Evolutionary conservation across 257 asterid species (phyloP).

Genomic region (Leptodermis oblonga): DNA sequence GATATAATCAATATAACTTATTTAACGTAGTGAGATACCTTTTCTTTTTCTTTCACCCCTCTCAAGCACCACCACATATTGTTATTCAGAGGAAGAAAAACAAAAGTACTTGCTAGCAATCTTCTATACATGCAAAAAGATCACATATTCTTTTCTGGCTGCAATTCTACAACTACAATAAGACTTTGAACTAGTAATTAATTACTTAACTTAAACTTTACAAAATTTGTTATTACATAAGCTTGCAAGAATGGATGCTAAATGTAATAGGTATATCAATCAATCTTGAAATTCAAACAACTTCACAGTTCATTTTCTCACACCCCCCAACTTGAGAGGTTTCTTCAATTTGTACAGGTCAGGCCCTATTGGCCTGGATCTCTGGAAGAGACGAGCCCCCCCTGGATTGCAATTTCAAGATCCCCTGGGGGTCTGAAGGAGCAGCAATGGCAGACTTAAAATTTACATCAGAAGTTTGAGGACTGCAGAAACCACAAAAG

Average conservation of each 20-base stretch:
- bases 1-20: too few relatives aligned
- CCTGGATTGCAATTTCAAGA: neutral
- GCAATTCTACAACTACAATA: constrained; percentile 4
- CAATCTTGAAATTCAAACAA: neutral
- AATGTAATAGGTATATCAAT: constrained; percentile 11
- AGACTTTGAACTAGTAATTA: neutral
- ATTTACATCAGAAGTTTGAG: constrained; percentile 1
- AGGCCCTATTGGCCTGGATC: constrained; percentile 1
- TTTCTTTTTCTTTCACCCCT: too few relatives aligned
- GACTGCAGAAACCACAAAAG: neutral
- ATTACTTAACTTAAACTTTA: constrained; percentile 5
- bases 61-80: too few relatives aligned
- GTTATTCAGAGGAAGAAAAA: too few relatives aligned
- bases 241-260: constrained; percentile 15
- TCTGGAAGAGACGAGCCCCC: neutral
- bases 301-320: neutral
- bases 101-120: neutral
- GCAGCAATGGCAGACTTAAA: neutral
- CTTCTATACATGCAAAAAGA: constrained; percentile 3
- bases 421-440: neutral
- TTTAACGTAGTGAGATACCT: too few relatives aligned
- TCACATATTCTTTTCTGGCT: constrained; percentile 2
- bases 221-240: constrained; percentile 15
- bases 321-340: neutral
- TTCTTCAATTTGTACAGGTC: constrained; percentile 16